Evolutionary conservation across 371 early-diverging fungal genomes (phyloP).

Genomic region (Apophysomyces ossiformis): DNA sequence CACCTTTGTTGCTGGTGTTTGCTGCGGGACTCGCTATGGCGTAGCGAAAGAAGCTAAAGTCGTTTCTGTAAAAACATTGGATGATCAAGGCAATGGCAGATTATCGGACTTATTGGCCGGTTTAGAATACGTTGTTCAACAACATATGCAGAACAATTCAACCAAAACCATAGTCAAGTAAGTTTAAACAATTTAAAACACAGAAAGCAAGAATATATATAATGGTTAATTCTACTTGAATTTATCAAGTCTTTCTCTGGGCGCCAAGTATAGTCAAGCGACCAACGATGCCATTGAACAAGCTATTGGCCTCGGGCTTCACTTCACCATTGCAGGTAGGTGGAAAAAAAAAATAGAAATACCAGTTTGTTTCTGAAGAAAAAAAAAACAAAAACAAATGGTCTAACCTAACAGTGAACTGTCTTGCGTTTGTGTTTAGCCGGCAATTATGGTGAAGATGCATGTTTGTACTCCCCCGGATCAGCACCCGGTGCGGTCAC

Average conservation of each 20-base stretch:
- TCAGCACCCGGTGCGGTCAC: constrained; percentile 82
- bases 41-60: constrained; percentile 64
- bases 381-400: too few relatives aligned
- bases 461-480: constrained; percentile 88
- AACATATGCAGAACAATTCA: constrained; percentile 30
- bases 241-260: constrained; percentile 52
- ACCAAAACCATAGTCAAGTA: constrained; percentile 50
- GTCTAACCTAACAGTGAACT: too few relatives aligned
- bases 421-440: constrained; percentile 35
- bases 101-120: constrained; percentile 67
- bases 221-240: background rate
- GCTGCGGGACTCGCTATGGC: constrained; percentile 62
- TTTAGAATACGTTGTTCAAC: constrained; percentile 62
- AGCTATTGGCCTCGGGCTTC: constrained; percentile 56
- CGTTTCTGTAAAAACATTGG: constrained; percentile 68
- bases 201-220: background rate
- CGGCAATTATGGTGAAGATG: constrained; percentile 72
- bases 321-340: constrained; percentile 58
- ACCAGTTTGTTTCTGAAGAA: constrained; percentile 12
- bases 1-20: constrained; percentile 71
- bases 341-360: constrained; percentile 19
- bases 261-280: constrained; percentile 60
- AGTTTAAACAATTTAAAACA: constrained; percentile 23
- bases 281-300: constrained; percentile 61
- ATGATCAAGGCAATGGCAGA: constrained; percentile 51